A percentile compares a stretch with the other conserved stretches of the same genome.
Conservation (phyloP, 179 eudicot genomes). For the Heliamphora pulchella region DNA sequence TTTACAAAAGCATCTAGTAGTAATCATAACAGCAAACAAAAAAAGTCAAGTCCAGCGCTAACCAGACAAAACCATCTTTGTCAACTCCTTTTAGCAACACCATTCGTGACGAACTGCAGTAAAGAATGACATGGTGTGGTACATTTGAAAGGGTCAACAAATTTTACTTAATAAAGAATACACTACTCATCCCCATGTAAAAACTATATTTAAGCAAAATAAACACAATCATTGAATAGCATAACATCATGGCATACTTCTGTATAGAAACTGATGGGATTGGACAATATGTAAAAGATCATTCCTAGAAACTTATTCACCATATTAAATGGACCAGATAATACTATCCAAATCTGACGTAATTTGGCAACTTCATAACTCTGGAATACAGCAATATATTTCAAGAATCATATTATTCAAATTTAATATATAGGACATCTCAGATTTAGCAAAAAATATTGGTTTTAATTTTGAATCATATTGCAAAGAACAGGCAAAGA, state of each 20-base stretch:
- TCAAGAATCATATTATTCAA: neutral
- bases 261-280: neutral
- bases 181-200: neutral
- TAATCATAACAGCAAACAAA: too few relatives aligned
- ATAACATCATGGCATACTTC: neutral
- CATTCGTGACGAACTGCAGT: slow-evolving; percentile 79
- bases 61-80: slow-evolving; percentile 92
- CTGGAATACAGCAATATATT: neutral
- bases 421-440: neutral
- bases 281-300: neutral
- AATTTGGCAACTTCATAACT: neutral
- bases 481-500: neutral
- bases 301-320: neutral
- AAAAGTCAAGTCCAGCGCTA: slow-evolving; percentile 18
- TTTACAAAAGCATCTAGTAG: slow-evolving; percentile 13
- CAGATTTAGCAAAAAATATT: neutral
- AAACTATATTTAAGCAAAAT: neutral
- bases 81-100: slow-evolving; percentile 91
- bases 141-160: slow-evolving; percentile 10
- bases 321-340: too few relatives aligned
- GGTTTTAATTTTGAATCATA: neutral
- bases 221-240: neutral
- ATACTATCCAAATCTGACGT: neutral
- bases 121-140: slow-evolving; percentile 14
- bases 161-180: neutral